Evolutionary conservation across 176 grass and related monocot species (phyloP).

Genomic region (Aegilops tauschii): DNA sequence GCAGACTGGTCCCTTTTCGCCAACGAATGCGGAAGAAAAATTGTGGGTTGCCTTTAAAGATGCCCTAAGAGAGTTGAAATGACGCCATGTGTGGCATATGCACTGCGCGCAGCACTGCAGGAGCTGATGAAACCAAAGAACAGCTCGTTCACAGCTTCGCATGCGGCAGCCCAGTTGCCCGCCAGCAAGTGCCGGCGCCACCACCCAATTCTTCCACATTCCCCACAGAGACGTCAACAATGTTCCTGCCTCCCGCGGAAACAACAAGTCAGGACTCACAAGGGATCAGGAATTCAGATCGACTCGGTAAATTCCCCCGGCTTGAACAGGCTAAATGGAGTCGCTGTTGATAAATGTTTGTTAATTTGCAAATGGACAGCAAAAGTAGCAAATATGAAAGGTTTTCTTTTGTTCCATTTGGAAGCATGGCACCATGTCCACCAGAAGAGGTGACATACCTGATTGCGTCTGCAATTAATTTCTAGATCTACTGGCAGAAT

Average conservation of each 20-base stretch:
- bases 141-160: slow-evolving; percentile 14
- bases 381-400: background rate
- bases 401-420: slow-evolving; percentile 11
- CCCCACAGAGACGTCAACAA: slow-evolving; percentile 9
- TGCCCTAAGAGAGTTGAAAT: no score
- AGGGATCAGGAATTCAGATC: slow-evolving; percentile 1
- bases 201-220: background rate
- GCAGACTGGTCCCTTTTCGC: no score
- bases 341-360: background rate
- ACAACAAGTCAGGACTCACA: slow-evolving; percentile 20
- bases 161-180: background rate
- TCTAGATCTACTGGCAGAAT: background rate
- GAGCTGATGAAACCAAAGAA: slow-evolving; percentile 36
- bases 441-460: background rate
- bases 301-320: background rate
- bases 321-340: background rate
- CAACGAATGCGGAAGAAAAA: no score
- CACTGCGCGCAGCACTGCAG: background rate
- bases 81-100: background rate
- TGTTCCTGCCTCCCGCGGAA: slow-evolving; percentile 18
- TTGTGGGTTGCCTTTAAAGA: no score
- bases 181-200: slow-evolving; percentile 2
- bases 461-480: background rate
- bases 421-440: slow-evolving; percentile 1
- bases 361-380: background rate